Evolutionary conservation across 1,139 yeast species (phyloP).

Genomic region (Yamadazyma mexicana): DNA sequence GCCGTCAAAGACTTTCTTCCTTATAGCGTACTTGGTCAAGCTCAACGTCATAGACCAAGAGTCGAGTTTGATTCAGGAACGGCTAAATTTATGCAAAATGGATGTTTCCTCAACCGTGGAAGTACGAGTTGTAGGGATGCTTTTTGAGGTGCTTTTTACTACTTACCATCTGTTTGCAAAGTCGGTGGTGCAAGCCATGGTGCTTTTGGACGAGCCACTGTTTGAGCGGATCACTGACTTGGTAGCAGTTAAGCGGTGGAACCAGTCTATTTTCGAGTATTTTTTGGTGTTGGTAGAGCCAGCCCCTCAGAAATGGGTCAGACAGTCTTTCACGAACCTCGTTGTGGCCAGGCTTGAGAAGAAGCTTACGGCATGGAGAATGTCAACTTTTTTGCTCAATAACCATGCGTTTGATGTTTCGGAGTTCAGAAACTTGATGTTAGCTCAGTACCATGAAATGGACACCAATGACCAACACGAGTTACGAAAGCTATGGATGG

Average conservation of each 20-base stretch:
- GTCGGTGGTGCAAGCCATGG: slow-evolving; percentile 34
- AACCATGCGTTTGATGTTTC: slow-evolving; percentile 11
- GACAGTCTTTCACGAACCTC: slow-evolving; percentile 21
- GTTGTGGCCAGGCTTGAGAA: slow-evolving; percentile 19
- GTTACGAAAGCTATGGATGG: no score
- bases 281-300: slow-evolving; percentile 32
- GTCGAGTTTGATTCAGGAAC: slow-evolving; percentile 13
- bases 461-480: no score
- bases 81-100: slow-evolving; percentile 10
- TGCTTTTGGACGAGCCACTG: slow-evolving; percentile 28
- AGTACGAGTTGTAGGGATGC: slow-evolving; percentile 23
- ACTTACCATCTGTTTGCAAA: slow-evolving; percentile 33
- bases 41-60: slow-evolving; percentile 4
- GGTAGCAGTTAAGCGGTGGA: slow-evolving; percentile 31
- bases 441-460: no score
- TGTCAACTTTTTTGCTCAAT: slow-evolving; percentile 22
- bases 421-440: slow-evolving; percentile 2
- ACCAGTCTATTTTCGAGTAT: slow-evolving; percentile 28
- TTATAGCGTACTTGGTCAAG: slow-evolving; percentile 5
- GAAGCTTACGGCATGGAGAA: slow-evolving; percentile 17
- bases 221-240: slow-evolving; percentile 21
- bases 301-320: slow-evolving; percentile 34
- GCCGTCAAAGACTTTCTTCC: slow-evolving; percentile 1
- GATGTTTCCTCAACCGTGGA: slow-evolving; percentile 19
- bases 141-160: slow-evolving; percentile 23